Evolutionary conservation across 2,329 filamentous ascomycete genomes (phyloP), one percentile per base, ranked within the genome.

Genomic region (Rhynchosporium graminicola): DNA sequence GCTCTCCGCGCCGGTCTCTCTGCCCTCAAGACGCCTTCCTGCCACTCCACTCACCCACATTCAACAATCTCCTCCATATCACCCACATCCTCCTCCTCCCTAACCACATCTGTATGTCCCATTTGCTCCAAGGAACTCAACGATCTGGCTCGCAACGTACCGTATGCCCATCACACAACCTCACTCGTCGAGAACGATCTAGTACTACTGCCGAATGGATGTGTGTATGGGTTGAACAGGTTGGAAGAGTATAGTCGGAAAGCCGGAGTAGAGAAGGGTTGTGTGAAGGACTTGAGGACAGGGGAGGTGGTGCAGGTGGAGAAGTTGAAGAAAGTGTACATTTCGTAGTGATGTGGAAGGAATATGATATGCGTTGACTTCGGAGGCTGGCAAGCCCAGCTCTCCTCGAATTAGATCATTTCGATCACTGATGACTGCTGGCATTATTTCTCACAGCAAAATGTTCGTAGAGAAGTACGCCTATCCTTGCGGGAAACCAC

Each of bases 41-140:
- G 95, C 74, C 93, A 98, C 77, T 89, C 89, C 1, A 65, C 67
- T 2, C 67, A 72, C 36, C 20, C 38, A 9, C 33, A 59, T 42
- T 57, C 65, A 9, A 65, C 64, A 10, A 64, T 64, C 31, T 63
- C 62, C 2, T 68, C 73, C 56, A 71, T 71, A 7, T 70, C 69
- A 26, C 68, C 71, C 29, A 71, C 68, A 56, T 73, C 75, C 56
- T 70, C 70, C 0, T 70, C 71, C 15, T 71, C 68, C 12, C 66
- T 72, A 72, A 74, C 67, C 59, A 87, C 86, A 1, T 88, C 90
- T 7, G 87, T 98, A 47, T 99, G 95, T 71, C 95, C 95, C 3
- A 98, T 99, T 73, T 99, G 95, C 80, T 95, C 90, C 54, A 95
- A 90, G 0, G 95, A 99, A 77, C 84, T 99, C 61, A 98, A 98